Evolutionary conservation across 495 filamentous ascomycete genomes (phyloP).

Genomic region (Amorphotheca resinae): DNA sequence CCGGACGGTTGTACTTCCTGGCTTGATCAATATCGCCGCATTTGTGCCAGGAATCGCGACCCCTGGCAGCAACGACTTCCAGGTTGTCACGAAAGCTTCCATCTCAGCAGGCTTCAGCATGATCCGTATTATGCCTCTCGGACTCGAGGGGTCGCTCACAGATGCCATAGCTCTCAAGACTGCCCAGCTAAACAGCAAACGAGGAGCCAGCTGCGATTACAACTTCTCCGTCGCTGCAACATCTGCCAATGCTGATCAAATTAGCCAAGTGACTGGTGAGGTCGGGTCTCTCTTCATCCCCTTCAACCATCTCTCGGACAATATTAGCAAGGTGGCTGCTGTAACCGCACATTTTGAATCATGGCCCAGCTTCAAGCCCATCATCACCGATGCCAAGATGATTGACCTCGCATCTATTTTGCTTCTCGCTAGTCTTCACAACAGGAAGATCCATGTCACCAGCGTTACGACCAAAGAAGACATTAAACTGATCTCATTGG

Average conservation of each 20-base stretch:
- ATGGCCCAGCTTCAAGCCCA: conserved; percentile 73
- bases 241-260: conserved; percentile 61
- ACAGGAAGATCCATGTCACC: conserved; percentile 72
- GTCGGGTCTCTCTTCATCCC: conserved; percentile 80
- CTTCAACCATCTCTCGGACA: conserved; percentile 76
- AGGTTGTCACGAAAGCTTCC: conserved; percentile 59
- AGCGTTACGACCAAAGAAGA: conserved; percentile 75
- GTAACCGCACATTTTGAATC: conserved; percentile 70
- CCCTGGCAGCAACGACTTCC: conserved; percentile 53
- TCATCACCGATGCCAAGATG: conserved; percentile 76
- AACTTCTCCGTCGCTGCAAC: conserved; percentile 79
- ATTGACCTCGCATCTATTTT: conserved; percentile 73
- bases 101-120: conserved; percentile 71
- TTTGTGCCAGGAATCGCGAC: conserved; percentile 65
- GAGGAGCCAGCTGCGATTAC: conserved; percentile 62
- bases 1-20: conserved; percentile 61
- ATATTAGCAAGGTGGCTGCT: conserved; percentile 76
- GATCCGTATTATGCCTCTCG: conserved; percentile 72
- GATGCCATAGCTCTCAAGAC: conserved; percentile 59
- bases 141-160: conserved; percentile 58
- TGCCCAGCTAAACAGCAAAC: conserved; percentile 63
- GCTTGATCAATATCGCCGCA: conserved; percentile 66
- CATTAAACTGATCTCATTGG: conserved; percentile 64
- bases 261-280: conserved; percentile 57
- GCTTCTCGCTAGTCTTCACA: conserved; percentile 70